A percentile compares a stretch with the other conserved stretches of the same genome.
phyloP scores from a whole-genome alignment of 306 rosid species.

The Argentina anserina region DNA sequence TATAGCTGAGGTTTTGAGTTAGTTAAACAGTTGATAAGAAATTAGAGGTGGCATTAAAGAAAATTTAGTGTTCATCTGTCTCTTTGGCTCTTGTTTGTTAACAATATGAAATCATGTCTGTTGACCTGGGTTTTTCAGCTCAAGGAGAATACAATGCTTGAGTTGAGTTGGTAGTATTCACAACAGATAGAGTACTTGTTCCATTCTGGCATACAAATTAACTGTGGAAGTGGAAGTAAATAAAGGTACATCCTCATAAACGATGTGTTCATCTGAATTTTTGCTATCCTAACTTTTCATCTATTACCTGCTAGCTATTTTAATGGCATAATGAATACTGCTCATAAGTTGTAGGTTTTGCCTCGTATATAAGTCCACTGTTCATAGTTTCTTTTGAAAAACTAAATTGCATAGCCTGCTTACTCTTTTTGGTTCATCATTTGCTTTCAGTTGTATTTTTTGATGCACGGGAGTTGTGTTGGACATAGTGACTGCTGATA shows the following conservation, averaged over 20 bases:
- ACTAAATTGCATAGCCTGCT: neutral
- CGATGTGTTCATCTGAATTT: neutral
- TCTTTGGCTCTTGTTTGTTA: neutral
- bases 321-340: neutral
- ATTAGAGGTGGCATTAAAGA: slow-evolving; percentile 6
- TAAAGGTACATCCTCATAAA: neutral
- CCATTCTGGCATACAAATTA: neutral
- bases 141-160: neutral
- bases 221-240: neutral
- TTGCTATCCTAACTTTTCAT: neutral
- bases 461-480: neutral
- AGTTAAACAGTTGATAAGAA: slow-evolving; percentile 34
- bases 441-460: neutral
- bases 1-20: slow-evolving; percentile 40
- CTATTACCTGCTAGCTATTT: neutral
- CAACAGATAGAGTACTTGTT: neutral
- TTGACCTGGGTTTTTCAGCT: neutral
- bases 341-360: neutral
- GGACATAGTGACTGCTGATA: neutral
- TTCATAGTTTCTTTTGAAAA: neutral
- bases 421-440: neutral
- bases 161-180: neutral
- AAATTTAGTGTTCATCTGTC: neutral
- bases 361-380: neutral
- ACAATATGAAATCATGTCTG: neutral